A percentile compares a stretch with the other conserved stretches of the same genome.
Conservation (phyloP, 768 basidiomycete species). For the Russula vinacea region DNA sequence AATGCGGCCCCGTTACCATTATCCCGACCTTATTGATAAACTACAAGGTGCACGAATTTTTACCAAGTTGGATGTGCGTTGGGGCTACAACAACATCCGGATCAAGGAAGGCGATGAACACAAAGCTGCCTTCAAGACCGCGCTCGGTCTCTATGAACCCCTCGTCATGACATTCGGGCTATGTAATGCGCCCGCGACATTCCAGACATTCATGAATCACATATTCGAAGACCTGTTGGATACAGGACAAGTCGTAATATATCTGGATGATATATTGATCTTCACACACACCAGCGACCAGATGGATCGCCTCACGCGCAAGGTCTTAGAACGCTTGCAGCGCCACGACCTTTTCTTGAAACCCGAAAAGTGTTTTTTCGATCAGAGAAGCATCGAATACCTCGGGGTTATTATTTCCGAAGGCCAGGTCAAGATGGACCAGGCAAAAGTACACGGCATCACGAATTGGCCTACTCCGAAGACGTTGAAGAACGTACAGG, state of each 20-base stretch:
- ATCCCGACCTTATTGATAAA: not conserved
- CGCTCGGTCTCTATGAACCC: not conserved
- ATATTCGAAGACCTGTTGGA: not conserved
- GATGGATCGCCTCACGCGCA: too few species aligned
- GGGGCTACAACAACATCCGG: not conserved
- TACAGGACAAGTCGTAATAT: not conserved
- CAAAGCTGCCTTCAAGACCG: not conserved
- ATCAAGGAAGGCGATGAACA: not conserved
- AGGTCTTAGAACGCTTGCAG: too few species aligned
- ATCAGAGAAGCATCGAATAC: not conserved
- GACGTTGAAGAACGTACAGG: not conserved
- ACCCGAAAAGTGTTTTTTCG: not conserved
- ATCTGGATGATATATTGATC: not conserved
- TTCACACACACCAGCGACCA: too few species aligned
- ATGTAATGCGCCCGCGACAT: not conserved
- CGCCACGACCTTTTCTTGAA: not conserved
- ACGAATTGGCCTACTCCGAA: rapidly evolving
- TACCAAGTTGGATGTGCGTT: not conserved
- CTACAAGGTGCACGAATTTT: not conserved
- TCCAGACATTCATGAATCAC: not conserved
- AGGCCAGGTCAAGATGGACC: not conserved
- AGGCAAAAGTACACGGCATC: not conserved
- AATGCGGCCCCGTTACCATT: not conserved
- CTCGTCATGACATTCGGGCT: not conserved
- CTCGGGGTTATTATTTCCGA: not conserved